phyloP scores from a whole-genome alignment of 169 alveolate species.

The Plasmodium ovale region DNA sequence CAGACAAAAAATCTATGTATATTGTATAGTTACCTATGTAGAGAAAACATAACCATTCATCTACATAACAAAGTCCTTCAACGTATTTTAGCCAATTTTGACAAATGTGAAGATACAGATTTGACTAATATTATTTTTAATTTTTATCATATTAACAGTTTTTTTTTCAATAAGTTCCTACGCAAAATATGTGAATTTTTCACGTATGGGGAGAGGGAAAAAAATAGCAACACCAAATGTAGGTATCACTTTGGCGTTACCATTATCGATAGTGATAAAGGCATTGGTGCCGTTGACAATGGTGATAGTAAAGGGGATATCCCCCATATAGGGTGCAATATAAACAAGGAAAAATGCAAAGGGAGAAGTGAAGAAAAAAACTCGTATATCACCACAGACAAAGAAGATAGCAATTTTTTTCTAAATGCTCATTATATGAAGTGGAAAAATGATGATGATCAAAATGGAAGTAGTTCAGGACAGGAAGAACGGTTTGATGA shows the following conservation, averaged over 20 bases:
- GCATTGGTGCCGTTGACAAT: no score
- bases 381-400: no score
- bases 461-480: neutral
- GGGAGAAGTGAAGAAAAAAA: neutral
- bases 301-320: no score
- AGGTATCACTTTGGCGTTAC: no score
- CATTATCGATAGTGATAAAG: no score
- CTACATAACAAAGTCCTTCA: constrained; percentile 32
- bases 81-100: constrained; percentile 19
- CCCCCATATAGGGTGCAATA: no score
- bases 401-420: no score
- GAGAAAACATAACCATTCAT: constrained; percentile 51
- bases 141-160: constrained; percentile 61
- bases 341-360: neutral
- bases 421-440: no score
- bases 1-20: constrained; percentile 61
- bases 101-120: constrained; percentile 64
- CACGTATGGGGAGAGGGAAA: neutral
- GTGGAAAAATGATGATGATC: neutral
- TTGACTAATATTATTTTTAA: constrained; percentile 45
- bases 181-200: constrained; percentile 30
- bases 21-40: constrained; percentile 55
- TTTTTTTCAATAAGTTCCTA: constrained; percentile 51
- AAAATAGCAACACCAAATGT: neutral
- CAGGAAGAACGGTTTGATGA: neutral